Percentiles rank a stretch among this genome's conserved stretches.
Conservation (phyloP, 768 basidiomycete genomes). For the Tricholoma hemisulphureum region DNA sequence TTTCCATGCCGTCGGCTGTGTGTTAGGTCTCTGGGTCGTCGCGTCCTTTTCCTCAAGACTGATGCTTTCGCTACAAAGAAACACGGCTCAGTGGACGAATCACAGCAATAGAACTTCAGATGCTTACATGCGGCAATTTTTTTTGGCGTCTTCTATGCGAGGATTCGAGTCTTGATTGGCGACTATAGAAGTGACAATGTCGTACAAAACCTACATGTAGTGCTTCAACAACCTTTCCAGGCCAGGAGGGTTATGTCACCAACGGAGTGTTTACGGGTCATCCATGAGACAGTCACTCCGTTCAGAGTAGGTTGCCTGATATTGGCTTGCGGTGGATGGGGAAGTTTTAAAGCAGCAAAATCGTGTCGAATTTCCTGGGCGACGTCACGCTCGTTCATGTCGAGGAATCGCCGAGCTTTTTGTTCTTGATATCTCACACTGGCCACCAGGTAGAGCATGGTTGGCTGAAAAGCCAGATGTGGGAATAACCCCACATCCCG, state of each 20-base stretch:
- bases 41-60: neutral
- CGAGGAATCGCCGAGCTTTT: neutral
- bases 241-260: neutral
- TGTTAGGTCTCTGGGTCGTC: neutral
- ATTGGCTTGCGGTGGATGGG: slow-evolving; percentile 11
- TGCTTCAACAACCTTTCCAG: neutral
- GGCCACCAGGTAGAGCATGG: slow-evolving; percentile 6
- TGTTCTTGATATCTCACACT: slow-evolving; percentile 3
- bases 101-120: neutral
- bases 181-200: neutral
- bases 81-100: neutral
- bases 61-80: neutral
- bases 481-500: neutral
- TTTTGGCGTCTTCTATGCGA: neutral
- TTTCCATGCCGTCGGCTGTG: neutral
- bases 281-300: slow-evolving; percentile 8
- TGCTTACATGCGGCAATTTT: slow-evolving; percentile 3
- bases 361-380: slow-evolving; percentile 1
- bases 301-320: slow-evolving; percentile 1
- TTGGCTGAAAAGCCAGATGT: neutral
- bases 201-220: slow-evolving; percentile 1
- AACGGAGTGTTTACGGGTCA: neutral
- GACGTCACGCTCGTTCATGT: neutral
- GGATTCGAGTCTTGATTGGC: neutral
- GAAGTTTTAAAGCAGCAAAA: slow-evolving; percentile 7